A percentile compares a stretch with the other conserved stretches of the same genome.
Conservation (phyloP, 2,329 filamentous ascomycete species). For the Neospermospora avenae region DNA sequence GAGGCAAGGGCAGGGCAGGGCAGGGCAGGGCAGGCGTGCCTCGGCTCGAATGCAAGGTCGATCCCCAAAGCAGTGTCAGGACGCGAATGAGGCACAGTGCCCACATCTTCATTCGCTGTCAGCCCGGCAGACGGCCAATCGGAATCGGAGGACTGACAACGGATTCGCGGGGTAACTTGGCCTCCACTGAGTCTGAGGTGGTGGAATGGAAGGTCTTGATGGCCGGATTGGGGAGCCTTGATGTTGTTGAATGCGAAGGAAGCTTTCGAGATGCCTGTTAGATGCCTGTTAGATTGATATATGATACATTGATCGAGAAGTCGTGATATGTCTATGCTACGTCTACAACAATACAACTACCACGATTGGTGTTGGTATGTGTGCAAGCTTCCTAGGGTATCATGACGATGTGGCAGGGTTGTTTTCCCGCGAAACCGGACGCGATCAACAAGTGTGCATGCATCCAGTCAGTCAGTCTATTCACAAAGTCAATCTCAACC, state of each 20-base stretch:
- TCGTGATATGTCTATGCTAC: too few species aligned
- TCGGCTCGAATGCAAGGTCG: background rate
- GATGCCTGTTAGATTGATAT: too few species aligned
- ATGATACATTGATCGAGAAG: too few species aligned
- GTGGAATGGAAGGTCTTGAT: background rate
- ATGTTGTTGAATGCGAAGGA: background rate
- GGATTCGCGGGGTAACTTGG: background rate
- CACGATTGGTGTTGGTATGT: background rate
- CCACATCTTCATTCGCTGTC: background rate
- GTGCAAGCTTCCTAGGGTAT: too few species aligned
- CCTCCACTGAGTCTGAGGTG: background rate
- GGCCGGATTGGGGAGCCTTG: background rate
- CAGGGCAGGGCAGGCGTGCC: conserved; percentile 3
- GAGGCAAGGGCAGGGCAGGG: background rate
- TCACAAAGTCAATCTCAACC: too few species aligned
- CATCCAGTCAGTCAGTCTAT: too few species aligned
- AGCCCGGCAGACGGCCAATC: background rate
- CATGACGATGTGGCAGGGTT: background rate
- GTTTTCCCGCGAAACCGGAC: background rate
- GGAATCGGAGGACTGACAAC: background rate
- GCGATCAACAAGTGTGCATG: background rate
- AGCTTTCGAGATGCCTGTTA: background rate
- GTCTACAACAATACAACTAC: too few species aligned
- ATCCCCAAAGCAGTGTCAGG: background rate
- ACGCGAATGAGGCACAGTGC: background rate